These are phyloP conservation scores for Stagonosporopsis chrysanthemi DNA, from an alignment of 2,329 filamentous ascomycete genomes.

Conservation along the genomic window DNA sequence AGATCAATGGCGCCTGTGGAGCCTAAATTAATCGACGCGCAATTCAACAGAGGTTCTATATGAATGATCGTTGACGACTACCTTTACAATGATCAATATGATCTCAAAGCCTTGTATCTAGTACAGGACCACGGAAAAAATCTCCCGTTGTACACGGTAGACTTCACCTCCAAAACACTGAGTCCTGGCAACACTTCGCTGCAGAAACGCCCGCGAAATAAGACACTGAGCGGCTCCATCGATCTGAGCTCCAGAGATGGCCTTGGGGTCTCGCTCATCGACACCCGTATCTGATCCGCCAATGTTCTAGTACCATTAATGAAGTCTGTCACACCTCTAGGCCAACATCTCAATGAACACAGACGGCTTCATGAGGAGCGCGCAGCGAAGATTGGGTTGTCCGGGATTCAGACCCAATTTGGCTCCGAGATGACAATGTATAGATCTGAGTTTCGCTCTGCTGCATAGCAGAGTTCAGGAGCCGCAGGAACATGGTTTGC, in stretches of 20 bases:
- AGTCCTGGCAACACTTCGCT: neutral
- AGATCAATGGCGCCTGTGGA: too few species aligned
- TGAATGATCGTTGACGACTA: too few species aligned
- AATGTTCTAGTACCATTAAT: neutral
- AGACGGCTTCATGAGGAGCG: neutral
- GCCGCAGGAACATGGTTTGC: neutral
- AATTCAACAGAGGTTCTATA: too few species aligned
- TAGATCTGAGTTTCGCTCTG: constrained; percentile 1
- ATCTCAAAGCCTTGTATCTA: neutral
- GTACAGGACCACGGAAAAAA: neutral
- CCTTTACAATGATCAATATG: neutral
- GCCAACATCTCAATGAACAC: neutral
- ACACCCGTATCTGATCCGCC: neutral
- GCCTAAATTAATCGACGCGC: too few species aligned
- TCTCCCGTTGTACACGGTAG: neutral
- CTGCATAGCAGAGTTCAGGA: neutral
- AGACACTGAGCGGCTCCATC: neutral
- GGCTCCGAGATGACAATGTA: neutral
- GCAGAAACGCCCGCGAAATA: neutral
- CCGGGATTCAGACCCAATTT: neutral
- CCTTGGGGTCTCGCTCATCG: neutral
- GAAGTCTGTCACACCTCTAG: neutral
- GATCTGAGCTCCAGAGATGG: neutral
- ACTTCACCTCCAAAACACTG: constrained; percentile 1
- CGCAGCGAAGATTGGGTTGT: neutral